Evolutionary conservation across 257 asterid genomes (phyloP).

Genomic region (Penstemon eatonii): DNA sequence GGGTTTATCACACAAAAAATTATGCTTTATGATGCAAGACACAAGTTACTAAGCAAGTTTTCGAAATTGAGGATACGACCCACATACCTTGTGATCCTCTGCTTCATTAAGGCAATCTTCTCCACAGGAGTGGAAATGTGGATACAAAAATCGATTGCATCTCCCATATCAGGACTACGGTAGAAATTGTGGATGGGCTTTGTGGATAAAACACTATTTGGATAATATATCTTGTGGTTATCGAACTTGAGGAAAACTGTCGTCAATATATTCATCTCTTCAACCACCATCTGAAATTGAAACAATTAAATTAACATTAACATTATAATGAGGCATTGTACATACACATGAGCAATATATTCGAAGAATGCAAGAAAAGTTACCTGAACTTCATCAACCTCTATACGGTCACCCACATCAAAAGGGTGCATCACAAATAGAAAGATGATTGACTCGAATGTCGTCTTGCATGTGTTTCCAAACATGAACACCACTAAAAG

Average conservation of each 20-base stretch:
- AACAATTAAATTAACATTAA: neutral
- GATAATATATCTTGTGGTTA: slow-evolving; percentile 51
- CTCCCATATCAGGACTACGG: slow-evolving; percentile 65
- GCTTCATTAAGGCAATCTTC: slow-evolving; percentile 39
- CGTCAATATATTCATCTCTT: slow-evolving; percentile 67
- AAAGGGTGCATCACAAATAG: slow-evolving; percentile 71
- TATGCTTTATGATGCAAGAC: no score
- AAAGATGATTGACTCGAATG: slow-evolving; percentile 59
- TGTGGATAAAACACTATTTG: slow-evolving; percentile 47
- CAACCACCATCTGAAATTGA: slow-evolving; percentile 57
- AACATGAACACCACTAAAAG: slow-evolving; percentile 58
- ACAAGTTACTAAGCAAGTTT: neutral
- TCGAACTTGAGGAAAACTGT: slow-evolving; percentile 52
- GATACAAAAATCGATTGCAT: slow-evolving; percentile 37
- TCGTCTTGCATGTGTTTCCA: slow-evolving; percentile 69
- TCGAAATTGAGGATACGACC: neutral
- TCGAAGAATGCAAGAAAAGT: slow-evolving; percentile 6
- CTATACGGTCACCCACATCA: slow-evolving; percentile 65
- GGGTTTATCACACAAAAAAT: neutral
- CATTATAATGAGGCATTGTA: no score
- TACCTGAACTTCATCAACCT: slow-evolving; percentile 58
- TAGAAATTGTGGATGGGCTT: slow-evolving; percentile 51
- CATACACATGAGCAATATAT: no score
- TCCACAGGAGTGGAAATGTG: slow-evolving; percentile 45
- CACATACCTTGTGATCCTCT: slow-evolving; percentile 36